Evolutionary conservation across 2,329 filamentous ascomycete species (phyloP), one percentile per base, ranked within the genome.

Genomic region (Ascochyta lentis): DNA sequence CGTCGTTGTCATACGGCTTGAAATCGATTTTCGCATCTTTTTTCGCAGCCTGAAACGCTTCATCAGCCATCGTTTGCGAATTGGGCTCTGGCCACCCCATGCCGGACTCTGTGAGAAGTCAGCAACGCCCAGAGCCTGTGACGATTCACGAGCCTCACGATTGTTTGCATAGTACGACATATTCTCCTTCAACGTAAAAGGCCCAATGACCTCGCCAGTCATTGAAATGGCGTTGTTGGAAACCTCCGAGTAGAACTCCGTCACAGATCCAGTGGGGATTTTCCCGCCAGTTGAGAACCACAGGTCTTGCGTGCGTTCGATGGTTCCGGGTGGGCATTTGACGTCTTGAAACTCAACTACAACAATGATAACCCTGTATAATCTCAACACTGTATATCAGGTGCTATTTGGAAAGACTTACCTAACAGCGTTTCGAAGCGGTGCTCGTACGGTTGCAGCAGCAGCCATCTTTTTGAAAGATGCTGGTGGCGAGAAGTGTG

Each of bases 281-380:
- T 63, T 65, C 8, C 44, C 16, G 12, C 55, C 54, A 24, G 51
- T 65, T 3, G 67, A 69, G 51, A 69, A 68, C 53, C 61, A 67
- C 2, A 69, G 54, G 13, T 68, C 63, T 27, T 63, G 16, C 22
- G 67, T 60, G 24, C 58, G 59, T 29, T 65, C 42, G 23, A 63
- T 61, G 3, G 52, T 51, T 0, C 57, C 61, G 4, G 52, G n/a
- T 6, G 24, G 41, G 50, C 67, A 59, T 29, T 66, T 63, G 4
- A 63, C 44, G 33, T 68, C 67, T 38, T 59, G 24, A 44, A 69
- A 69, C 4, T 69, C 65, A 38, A 57, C 58, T 6, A 70, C 57
- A 10, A 68, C 55, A n/a, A 67, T 49, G 13, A 60, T 49, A 35
- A 64, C 53, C 16, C 64, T 67, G 23, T 8, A 33, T 16, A 22